Percentiles rank a stretch among this genome's conserved stretches.
Conservation (phyloP, 768 basidiomycete species). For the Glaciozyma martinii region DNA sequence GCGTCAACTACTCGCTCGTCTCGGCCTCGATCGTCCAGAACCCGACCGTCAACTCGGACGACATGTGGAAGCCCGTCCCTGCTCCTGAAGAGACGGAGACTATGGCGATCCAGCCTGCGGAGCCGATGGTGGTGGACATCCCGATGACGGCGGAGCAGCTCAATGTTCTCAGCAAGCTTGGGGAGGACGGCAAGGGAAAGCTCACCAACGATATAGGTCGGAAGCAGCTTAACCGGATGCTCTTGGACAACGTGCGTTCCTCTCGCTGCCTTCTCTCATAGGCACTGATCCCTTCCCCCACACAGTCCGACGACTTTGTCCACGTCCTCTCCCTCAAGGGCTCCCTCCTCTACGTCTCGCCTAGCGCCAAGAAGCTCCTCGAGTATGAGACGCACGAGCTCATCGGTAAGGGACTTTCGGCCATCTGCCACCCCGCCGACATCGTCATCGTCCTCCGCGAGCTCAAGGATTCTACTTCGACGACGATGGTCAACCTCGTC, state of each 20-base stretch:
- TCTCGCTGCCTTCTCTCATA: slow-evolving; percentile 9
- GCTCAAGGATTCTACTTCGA: slow-evolving; percentile 50
- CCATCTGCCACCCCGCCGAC: slow-evolving; percentile 82
- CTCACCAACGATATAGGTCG: slow-evolving; percentile 36
- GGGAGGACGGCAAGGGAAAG: slow-evolving; percentile 28
- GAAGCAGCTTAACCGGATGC: slow-evolving; percentile 41
- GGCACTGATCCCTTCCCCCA: slow-evolving; percentile 18
- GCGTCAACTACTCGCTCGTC: slow-evolving; percentile 50
- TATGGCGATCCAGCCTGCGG: background rate
- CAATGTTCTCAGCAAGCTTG: slow-evolving; percentile 23
- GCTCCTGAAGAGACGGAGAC: background rate
- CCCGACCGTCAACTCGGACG: slow-evolving; percentile 4
- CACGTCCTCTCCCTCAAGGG: slow-evolving; percentile 90
- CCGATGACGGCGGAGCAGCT: background rate
- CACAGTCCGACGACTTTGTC: slow-evolving; percentile 56
- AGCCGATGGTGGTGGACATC: background rate
- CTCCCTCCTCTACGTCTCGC: slow-evolving; percentile 81
- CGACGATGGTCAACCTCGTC: slow-evolving; percentile 60
- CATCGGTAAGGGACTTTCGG: slow-evolving; percentile 63
- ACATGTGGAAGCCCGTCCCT: background rate
- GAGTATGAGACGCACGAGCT: slow-evolving; percentile 82
- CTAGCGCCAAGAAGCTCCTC: slow-evolving; percentile 63
- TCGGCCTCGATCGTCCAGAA: slow-evolving; percentile 13
- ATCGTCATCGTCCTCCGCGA: slow-evolving; percentile 83
- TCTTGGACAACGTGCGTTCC: slow-evolving; percentile 45